Evolutionary conservation across 306 rosid genomes (phyloP).

Genomic region (Rubus parviflorus): DNA sequence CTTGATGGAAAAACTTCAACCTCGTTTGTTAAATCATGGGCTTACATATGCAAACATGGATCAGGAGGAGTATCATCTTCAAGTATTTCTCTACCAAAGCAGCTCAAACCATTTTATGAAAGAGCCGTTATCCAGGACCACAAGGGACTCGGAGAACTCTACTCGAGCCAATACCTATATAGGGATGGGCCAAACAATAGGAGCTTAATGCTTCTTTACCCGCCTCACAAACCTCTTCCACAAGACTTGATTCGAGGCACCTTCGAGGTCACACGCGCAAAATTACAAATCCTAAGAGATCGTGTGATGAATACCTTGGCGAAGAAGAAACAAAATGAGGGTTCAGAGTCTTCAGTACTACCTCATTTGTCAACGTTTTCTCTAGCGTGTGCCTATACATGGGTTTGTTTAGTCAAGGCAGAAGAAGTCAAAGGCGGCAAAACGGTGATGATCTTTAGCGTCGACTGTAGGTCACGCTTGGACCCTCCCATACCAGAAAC

Average conservation of each 20-base stretch:
- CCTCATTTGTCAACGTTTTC: conserved; percentile 8
- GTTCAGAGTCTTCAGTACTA: not conserved
- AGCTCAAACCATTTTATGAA: not conserved
- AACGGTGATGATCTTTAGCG: not conserved
- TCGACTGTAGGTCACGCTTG: conserved; percentile 7
- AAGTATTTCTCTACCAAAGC: not conserved
- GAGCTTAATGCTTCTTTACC: not conserved
- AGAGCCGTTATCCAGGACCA: not conserved
- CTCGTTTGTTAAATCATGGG: conserved; percentile 25
- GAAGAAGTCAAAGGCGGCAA: not conserved
- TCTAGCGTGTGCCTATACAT: conserved; percentile 6
- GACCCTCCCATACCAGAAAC: conserved; percentile 17
- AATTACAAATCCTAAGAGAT: not conserved
- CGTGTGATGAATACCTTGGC: not conserved
- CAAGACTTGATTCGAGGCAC: not conserved
- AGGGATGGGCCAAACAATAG: not conserved
- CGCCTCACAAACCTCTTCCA: not conserved
- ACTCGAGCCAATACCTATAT: not conserved
- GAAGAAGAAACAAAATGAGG: not conserved
- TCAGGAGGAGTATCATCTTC: not conserved
- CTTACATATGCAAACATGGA: not conserved
- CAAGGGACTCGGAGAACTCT: not conserved
- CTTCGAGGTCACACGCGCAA: not conserved
- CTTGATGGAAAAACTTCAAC: conserved; percentile 44
- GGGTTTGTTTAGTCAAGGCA: not conserved